A percentile compares a stretch with the other conserved stretches of the same genome.
phyloP scores from a whole-genome alignment of 2,329 filamentous ascomycete species.

The Emmonsiellopsis sp. region DNA sequence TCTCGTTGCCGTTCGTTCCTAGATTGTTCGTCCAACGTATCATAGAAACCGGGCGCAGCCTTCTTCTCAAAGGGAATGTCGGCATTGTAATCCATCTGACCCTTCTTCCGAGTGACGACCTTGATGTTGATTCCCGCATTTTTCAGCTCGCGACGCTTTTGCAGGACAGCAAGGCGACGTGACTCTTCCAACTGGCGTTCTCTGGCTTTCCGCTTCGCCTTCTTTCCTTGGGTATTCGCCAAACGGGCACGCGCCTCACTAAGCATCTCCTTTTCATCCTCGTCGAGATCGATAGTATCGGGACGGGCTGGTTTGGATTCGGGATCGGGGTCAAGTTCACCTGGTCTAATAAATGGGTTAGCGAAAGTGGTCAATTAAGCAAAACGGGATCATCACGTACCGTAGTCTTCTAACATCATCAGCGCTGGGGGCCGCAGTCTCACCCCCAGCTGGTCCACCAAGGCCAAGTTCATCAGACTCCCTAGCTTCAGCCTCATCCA shows the following conservation, averaged over 20 bases:
- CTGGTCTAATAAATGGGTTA: conserved; percentile 46
- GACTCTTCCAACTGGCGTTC: conserved; percentile 95
- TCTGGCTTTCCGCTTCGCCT: conserved; percentile 93
- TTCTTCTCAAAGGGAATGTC: conserved; percentile 97
- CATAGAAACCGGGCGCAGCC: conserved; percentile 80
- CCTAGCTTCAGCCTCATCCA: conserved; percentile 88
- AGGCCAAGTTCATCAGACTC: conserved; percentile 74
- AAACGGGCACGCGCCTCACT: conserved; percentile 93
- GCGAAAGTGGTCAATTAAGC: conserved; percentile 6
- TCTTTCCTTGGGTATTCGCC: conserved; percentile 97
- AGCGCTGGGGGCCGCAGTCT: conserved; percentile 77
- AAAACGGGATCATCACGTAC: conserved; percentile 18
- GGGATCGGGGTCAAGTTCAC: conserved; percentile 93
- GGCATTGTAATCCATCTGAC: conserved; percentile 99
- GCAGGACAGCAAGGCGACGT: conserved; percentile 74
- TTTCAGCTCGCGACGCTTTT: conserved; percentile 94
- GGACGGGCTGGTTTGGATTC: conserved; percentile 92
- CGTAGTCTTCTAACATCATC: conserved; percentile 83
- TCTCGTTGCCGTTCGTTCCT: conserved; percentile 76
- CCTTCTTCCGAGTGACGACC: conserved; percentile 79
- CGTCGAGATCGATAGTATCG: conserved; percentile 95
- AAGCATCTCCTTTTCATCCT: conserved; percentile 99
- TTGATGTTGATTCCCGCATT: conserved; percentile 98
- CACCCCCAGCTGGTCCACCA: conserved; percentile 75
- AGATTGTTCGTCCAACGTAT: conserved; percentile 72